Evolutionary conservation across 306 rosid genomes (phyloP).

Genomic region (Arachis stenosperma): DNA sequence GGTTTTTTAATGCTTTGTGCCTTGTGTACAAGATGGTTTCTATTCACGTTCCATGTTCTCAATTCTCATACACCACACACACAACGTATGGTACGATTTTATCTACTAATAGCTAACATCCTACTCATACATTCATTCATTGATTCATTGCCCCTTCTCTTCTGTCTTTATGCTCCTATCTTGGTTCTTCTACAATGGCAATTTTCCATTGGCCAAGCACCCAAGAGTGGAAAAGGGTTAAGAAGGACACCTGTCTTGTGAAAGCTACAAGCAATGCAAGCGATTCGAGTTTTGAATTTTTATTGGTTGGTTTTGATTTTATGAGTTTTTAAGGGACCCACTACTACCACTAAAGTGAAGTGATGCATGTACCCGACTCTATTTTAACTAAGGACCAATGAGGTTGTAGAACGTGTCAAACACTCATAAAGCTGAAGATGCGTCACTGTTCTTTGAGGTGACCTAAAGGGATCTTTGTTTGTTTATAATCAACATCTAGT

Average conservation of each 20-base stretch:
- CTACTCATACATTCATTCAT: background rate
- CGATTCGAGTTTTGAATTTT: background rate
- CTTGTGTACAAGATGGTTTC: background rate
- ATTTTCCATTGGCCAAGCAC: background rate
- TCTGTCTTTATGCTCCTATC: background rate
- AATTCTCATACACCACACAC: background rate
- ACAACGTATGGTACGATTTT: background rate
- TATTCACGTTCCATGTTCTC: background rate
- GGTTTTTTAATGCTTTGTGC: background rate
- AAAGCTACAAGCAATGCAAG: conserved; percentile 1
- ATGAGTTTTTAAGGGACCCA: conserved; percentile 7
- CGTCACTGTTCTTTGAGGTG: background rate
- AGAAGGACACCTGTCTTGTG: conserved; percentile 22
- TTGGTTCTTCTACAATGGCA: background rate
- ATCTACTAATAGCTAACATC: background rate
- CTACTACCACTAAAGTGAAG: conserved; percentile 3
- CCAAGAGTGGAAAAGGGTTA: background rate
- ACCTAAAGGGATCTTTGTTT: background rate
- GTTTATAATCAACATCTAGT: too few species aligned
- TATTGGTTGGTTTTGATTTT: conserved; percentile 16
- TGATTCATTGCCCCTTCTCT: too few species aligned
- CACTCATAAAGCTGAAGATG: conserved; percentile 17
- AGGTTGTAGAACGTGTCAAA: background rate
- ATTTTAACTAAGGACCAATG: conserved; percentile 12
- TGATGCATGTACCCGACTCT: background rate